These are phyloP conservation scores for Schoenoplectus triqueter DNA, from an alignment of 202 grass and related monocot genomes.

Conservation along the genomic window DNA sequence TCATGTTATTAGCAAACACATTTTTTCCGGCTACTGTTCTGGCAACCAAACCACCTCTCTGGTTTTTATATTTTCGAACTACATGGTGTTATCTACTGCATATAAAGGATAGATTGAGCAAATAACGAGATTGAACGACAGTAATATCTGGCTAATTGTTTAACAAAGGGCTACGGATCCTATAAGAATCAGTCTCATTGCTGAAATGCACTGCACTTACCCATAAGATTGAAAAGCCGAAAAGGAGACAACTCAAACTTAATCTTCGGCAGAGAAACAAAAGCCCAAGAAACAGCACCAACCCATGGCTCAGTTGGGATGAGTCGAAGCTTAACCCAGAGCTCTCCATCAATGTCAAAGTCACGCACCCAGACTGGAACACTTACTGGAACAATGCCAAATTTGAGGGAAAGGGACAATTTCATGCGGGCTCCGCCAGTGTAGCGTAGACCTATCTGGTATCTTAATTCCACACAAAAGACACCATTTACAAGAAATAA, in stretches of 20 bases:
- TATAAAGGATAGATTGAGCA: background rate
- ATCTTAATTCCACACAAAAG: slow-evolving; percentile 52
- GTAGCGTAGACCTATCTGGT: slow-evolving; percentile 95
- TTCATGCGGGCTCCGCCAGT: slow-evolving; percentile 93
- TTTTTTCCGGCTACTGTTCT: background rate
- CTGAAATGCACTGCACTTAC: slow-evolving; percentile 43
- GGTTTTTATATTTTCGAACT: background rate
- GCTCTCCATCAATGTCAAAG: slow-evolving; percentile 95
- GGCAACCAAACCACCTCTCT: background rate
- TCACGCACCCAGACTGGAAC: slow-evolving; percentile 92
- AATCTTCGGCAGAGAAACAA: slow-evolving; percentile 93
- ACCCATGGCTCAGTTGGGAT: slow-evolving; percentile 95
- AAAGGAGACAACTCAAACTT: slow-evolving; percentile 87
- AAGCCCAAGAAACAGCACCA: slow-evolving; percentile 96
- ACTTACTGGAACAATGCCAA: slow-evolving; percentile 61
- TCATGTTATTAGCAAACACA: background rate
- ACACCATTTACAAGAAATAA: slow-evolving; percentile 15
- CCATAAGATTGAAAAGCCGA: slow-evolving; percentile 94
- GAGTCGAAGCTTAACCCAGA: slow-evolving; percentile 91
- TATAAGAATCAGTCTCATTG: background rate
- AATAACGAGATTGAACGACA: background rate
- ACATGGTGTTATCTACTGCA: background rate
- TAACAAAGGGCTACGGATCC: background rate
- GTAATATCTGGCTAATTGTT: slow-evolving; percentile 4
- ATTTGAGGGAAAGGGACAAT: slow-evolving; percentile 83